A percentile compares a stretch with the other conserved stretches of the same genome.
Evolutionary conservation across 164 flowering plant genomes (phyloP).

Genomic region (Sextonia rubra): DNA sequence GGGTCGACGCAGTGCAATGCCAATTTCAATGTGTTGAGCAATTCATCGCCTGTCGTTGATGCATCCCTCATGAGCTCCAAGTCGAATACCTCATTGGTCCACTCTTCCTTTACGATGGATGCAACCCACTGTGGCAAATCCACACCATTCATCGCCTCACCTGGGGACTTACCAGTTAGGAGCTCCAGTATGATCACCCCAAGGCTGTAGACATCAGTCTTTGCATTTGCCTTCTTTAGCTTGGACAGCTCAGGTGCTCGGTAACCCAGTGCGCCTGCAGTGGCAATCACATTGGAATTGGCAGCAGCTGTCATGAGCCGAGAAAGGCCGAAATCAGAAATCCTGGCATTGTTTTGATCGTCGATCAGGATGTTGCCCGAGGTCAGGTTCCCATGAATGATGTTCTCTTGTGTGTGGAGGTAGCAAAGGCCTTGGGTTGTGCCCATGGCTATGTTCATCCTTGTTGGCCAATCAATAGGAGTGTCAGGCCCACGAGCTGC

Average conservation of each 20-base stretch:
- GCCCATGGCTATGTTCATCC: conserved; percentile 82
- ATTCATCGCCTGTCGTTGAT: conserved; percentile 55
- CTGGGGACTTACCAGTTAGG: conserved; percentile 89
- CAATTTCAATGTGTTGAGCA: conserved; percentile 76
- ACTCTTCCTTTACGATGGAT: conserved; percentile 89
- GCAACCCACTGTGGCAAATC: conserved; percentile 72
- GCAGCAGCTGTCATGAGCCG: conserved; percentile 78
- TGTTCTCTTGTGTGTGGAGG: conserved; percentile 69
- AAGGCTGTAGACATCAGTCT: conserved; percentile 88
- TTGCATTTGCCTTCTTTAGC: conserved; percentile 64
- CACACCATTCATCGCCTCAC: conserved; percentile 67
- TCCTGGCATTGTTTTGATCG: conserved; percentile 57
- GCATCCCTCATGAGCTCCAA: conserved; percentile 81
- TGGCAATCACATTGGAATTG: conserved; percentile 65
- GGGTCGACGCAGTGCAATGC: conserved; percentile 94
- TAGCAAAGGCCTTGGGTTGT: conserved; percentile 55
- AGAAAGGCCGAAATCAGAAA: conserved; percentile 82
- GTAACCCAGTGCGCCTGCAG: conserved; percentile 81
- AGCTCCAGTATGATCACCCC: conserved; percentile 93
- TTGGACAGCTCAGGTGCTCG: conserved; percentile 91
- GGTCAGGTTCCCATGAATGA: conserved; percentile 81
- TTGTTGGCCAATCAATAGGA: conserved; percentile 65
- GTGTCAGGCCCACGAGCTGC: conserved; percentile 88
- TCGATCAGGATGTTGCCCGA: conserved; percentile 80
- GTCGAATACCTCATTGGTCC: conserved; percentile 98